phyloP scores from a whole-genome alignment of 371 early-diverging fungal species.

The Mucor circinelloides region DNA sequence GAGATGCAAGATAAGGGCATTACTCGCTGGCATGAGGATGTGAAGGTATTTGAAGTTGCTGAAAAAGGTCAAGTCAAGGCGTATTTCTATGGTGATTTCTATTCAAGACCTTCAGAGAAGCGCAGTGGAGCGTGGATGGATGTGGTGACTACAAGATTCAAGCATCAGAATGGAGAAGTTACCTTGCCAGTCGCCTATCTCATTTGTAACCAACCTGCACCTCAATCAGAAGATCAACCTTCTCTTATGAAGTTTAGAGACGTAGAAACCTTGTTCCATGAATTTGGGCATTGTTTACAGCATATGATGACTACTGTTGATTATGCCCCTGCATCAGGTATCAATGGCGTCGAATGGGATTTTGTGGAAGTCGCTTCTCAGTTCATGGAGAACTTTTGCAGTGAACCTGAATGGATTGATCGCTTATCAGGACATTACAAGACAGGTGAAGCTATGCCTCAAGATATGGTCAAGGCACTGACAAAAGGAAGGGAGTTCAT shows the following conservation, averaged over 20 bases:
- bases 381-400: slow-evolving; percentile 75
- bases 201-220: slow-evolving; percentile 67
- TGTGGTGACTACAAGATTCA: slow-evolving; percentile 62
- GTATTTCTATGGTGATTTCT: slow-evolving; percentile 73
- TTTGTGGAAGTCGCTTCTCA: slow-evolving; percentile 69
- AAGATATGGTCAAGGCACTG: slow-evolving; percentile 62
- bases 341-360: slow-evolving; percentile 73
- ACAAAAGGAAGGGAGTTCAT: slow-evolving; percentile 55
- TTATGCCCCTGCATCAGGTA: slow-evolving; percentile 68
- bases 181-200: slow-evolving; percentile 69
- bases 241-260: slow-evolving; percentile 69
- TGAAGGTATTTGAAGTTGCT: slow-evolving; percentile 64
- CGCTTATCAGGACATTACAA: slow-evolving; percentile 60
- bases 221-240: slow-evolving; percentile 50
- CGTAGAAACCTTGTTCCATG: slow-evolving; percentile 70
- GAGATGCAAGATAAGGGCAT: slow-evolving; percentile 45
- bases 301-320: slow-evolving; percentile 72
- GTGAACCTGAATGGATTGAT: slow-evolving; percentile 61
- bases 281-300: slow-evolving; percentile 73
- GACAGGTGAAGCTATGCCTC: slow-evolving; percentile 61
- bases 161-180: slow-evolving; percentile 43
- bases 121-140: slow-evolving; percentile 81
- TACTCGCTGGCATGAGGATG: slow-evolving; percentile 67
- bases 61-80: slow-evolving; percentile 57
- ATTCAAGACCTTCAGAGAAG: slow-evolving; percentile 66